Conservation (phyloP, 2,329 filamentous ascomycete genomes). For the Ceratocystis diversiconidia region DNA sequence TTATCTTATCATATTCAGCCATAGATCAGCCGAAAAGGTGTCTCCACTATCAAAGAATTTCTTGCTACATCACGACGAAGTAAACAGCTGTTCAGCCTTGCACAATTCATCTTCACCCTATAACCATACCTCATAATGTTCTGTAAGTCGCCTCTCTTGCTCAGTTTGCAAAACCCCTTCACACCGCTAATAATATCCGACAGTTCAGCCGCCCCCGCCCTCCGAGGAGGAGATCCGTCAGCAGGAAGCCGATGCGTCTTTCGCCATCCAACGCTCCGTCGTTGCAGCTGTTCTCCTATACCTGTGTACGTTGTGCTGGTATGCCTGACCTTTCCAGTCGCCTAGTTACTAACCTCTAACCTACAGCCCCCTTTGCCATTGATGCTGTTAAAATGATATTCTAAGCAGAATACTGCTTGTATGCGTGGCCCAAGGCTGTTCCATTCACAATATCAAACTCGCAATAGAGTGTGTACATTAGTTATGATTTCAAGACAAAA, state of each 20-base stretch:
- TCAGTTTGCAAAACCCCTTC: not conserved
- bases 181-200: not conserved
- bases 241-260: constrained; percentile 52
- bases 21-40: not conserved
- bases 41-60: constrained; percentile 5
- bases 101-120: not conserved
- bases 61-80: not conserved
- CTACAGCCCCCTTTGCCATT: constrained; percentile 44
- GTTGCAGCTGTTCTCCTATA: constrained; percentile 56
- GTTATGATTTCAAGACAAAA: constrained; percentile 8
- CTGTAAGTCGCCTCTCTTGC: not conserved
- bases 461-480: constrained; percentile 12
- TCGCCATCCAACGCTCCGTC: constrained; percentile 53
- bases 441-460: constrained; percentile 10
- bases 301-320: constrained; percentile 45
- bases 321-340: not conserved
- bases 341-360: not conserved
- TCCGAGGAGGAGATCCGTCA: constrained; percentile 55
- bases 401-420: constrained; percentile 22
- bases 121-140: constrained; percentile 11
- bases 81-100: not conserved
- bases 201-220: constrained; percentile 55
- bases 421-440: not conserved
- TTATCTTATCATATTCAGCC: constrained; percentile 5
- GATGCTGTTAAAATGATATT: constrained; percentile 36